Evolutionary conservation across 1,284 basidiomycete genomes (phyloP).

Genomic region (Grifola frondosa): DNA sequence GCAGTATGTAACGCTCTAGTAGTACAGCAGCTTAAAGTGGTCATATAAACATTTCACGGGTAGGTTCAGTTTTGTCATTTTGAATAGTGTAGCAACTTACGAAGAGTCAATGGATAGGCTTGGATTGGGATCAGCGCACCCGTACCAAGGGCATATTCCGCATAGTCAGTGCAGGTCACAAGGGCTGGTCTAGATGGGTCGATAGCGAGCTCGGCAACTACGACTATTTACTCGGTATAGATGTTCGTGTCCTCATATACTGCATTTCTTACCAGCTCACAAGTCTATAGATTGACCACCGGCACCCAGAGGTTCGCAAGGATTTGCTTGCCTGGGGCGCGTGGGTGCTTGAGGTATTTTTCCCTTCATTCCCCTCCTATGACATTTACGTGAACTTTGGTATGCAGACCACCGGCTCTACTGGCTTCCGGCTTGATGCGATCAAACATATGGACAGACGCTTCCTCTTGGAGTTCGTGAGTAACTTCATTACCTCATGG

Average conservation of each 20-base stretch:
- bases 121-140: slow-evolving; percentile 83
- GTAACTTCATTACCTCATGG: slow-evolving; percentile 21
- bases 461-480: slow-evolving; percentile 67
- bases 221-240: slow-evolving; percentile 74
- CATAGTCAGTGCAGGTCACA: slow-evolving; percentile 52
- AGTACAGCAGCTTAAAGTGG: slow-evolving; percentile 76
- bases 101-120: slow-evolving; percentile 43
- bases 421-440: slow-evolving; percentile 86
- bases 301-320: slow-evolving; percentile 75
- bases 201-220: slow-evolving; percentile 75
- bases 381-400: not conserved
- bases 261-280: not conserved
- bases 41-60: slow-evolving; percentile 73
- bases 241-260: slow-evolving; percentile 43
- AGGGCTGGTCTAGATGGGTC: slow-evolving; percentile 72
- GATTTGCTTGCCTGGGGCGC: slow-evolving; percentile 67
- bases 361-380: not conserved
- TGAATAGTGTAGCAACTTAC: not conserved
- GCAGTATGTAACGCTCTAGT: slow-evolving; percentile 5
- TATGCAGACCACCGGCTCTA: slow-evolving; percentile 74
- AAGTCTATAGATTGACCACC: slow-evolving; percentile 71
- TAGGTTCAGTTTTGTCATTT: slow-evolving; percentile 28
- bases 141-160: slow-evolving; percentile 64
- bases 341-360: slow-evolving; percentile 63
- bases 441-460: slow-evolving; percentile 79